These are phyloP conservation scores for Suillus sp. DNA, from an alignment of 768 basidiomycete genomes.

Conservation along the genomic window DNA sequence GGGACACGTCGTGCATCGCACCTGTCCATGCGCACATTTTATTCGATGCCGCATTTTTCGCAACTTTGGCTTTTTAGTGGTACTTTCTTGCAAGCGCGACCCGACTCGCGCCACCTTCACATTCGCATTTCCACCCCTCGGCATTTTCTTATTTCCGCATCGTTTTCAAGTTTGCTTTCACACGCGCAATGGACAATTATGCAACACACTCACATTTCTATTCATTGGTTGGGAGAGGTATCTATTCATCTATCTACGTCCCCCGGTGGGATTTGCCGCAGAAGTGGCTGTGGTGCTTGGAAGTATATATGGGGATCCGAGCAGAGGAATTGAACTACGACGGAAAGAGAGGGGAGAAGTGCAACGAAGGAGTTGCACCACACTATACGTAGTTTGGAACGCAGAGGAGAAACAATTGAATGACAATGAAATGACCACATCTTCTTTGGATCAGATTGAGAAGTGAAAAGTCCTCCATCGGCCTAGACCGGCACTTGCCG, in stretches of 20 bases:
- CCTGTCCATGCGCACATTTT: conserved; percentile 8
- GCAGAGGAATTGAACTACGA: conserved; percentile 16
- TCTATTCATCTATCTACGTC: conserved; percentile 34
- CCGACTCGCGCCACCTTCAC: conserved; percentile 14
- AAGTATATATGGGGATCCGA: conserved; percentile 13
- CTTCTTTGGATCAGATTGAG: conserved; percentile 15
- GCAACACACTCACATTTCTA: conserved; percentile 29
- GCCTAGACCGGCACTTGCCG: conserved; percentile 1
- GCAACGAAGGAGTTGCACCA: conserved; percentile 29
- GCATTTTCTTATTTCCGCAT: conserved; percentile 33
- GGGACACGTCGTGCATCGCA: conserved; percentile 26
- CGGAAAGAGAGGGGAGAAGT: conserved; percentile 18
- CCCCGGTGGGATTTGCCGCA: conserved; percentile 28
- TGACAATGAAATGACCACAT: conserved; percentile 37
- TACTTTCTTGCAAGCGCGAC: conserved; percentile 12
- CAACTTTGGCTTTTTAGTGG: conserved; percentile 25
- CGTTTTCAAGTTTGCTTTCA: conserved; percentile 20
- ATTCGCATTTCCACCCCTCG: conserved; percentile 22
- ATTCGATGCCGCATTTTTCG: conserved; percentile 14
- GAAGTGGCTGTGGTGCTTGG: neutral
- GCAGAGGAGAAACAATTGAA: conserved; percentile 47
- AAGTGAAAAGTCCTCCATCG: neutral
- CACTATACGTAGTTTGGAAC: conserved; percentile 19
- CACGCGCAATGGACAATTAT: conserved; percentile 29
- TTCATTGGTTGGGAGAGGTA: conserved; percentile 22